Evolutionary conservation across 108 stramenopile genomes (phyloP).

Genomic region (Nannochloropsis granulata): DNA sequence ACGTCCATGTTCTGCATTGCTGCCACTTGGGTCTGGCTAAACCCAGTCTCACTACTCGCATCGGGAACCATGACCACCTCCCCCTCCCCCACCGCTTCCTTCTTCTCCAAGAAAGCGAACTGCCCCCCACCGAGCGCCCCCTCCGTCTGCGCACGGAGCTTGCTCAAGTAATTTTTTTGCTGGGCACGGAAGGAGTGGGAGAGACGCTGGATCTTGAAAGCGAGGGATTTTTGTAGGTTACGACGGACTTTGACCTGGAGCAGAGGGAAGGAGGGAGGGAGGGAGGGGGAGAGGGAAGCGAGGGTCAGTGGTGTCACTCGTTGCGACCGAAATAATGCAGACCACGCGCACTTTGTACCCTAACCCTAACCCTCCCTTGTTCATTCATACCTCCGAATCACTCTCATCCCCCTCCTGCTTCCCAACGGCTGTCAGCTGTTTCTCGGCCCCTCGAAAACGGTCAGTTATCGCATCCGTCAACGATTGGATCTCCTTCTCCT

Average conservation of each 20-base stretch:
- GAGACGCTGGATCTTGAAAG: constrained; percentile 79
- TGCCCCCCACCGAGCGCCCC: not conserved
- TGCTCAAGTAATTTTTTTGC: constrained; percentile 82
- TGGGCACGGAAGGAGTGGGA: constrained; percentile 69
- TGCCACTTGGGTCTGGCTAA: constrained; percentile 26
- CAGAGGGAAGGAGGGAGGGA: not conserved
- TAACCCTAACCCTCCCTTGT: not conserved
- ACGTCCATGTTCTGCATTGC: constrained; percentile 4
- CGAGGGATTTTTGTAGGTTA: constrained; percentile 57
- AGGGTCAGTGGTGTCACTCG: not conserved
- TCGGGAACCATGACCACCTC: constrained; percentile 63
- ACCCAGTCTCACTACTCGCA: constrained; percentile 39
- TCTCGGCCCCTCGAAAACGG: constrained; percentile 69
- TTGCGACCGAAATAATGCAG: not conserved
- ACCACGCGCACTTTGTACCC: not conserved
- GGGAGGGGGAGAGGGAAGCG: not conserved
- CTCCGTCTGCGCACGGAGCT: constrained; percentile 72
- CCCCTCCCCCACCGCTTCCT: constrained; percentile 21
- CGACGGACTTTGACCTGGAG: constrained; percentile 8
- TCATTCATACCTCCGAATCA: constrained; percentile 15
- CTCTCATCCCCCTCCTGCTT: constrained; percentile 5
- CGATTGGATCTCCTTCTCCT: constrained; percentile 69
- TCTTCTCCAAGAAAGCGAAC: not conserved
- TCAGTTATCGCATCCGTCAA: constrained; percentile 48
- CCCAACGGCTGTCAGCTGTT: constrained; percentile 14